A percentile compares a stretch with the other conserved stretches of the same genome.
Evolutionary conservation across 2,329 filamentous ascomycete genomes (phyloP).

Genomic region (Alternaria novae-zelandiae): DNA sequence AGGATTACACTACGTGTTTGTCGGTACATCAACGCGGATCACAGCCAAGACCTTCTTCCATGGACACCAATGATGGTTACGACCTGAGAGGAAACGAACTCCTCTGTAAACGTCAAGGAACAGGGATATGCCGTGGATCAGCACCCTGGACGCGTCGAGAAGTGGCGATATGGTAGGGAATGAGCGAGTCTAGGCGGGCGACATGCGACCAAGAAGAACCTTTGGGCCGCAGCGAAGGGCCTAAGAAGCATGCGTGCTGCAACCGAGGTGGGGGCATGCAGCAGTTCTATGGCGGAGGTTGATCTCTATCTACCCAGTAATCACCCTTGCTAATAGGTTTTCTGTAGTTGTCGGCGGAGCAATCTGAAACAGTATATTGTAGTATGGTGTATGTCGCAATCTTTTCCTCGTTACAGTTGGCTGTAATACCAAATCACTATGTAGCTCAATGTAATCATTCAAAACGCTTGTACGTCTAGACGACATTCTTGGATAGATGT

Average conservation of each 20-base stretch:
- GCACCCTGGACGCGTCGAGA: not conserved
- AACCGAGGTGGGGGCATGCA: slow-evolving; percentile 11
- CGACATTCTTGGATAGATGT: not conserved
- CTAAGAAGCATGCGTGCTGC: not conserved
- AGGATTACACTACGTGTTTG: not conserved
- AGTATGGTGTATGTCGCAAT: not conserved
- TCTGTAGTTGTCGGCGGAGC: slow-evolving; percentile 12
- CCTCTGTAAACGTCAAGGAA: not conserved
- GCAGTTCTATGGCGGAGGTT: slow-evolving; percentile 10
- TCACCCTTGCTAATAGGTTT: slow-evolving; percentile 19
- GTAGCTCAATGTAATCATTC: slow-evolving; percentile 4
- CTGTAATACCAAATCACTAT: slow-evolving; percentile 24
- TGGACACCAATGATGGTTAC: not conserved
- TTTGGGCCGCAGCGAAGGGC: slow-evolving; percentile 3
- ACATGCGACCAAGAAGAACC: slow-evolving; percentile 5
- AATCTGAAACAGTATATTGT: slow-evolving; percentile 19
- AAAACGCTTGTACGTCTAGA: not conserved
- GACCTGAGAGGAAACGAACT: not conserved
- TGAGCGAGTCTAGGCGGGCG: slow-evolving; percentile 1
- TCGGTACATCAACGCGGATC: not conserved
- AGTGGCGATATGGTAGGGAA: not conserved
- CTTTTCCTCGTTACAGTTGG: not conserved
- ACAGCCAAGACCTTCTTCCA: not conserved
- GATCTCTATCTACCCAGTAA: slow-evolving; percentile 25
- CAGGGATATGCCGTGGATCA: not conserved